Base-by-base conservation (phyloP, 2,329 filamentous ascomycete species). In the Raffaelea arxii region DNA sequence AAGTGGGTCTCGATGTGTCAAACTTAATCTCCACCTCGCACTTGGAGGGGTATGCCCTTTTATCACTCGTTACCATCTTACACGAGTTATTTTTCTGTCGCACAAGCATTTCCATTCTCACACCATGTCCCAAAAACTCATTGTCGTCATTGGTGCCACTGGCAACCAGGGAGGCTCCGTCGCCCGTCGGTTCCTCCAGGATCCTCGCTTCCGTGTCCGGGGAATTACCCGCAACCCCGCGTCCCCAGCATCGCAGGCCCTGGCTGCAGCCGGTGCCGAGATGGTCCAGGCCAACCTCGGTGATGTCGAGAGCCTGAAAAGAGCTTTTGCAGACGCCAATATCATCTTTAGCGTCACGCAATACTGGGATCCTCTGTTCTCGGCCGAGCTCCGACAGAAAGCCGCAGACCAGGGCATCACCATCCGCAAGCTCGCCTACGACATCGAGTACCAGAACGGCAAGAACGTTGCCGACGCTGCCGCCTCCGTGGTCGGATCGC, bases 401-500 rank as follows among this genome's bases (percentile, higher is more conserved):
- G 69, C 66, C 3, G 48, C 55, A 4, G 60, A 63, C 25, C 53
- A 58, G 12, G 69, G 66, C 5, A 57, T 72, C 16, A 65, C 62
- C 0, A 68, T 65, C 51, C 63, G 69, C 11, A 58, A 57, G 46
- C 69, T 65, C 49, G 69, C 69, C 1, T 74, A 71, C 49, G 62
- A 74, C 1, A 58, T 69, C 3, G 77, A 80, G 58, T 56, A 67
- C 7, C 61, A 62, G 14, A 70, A 78, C 45, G 74, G 75, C 0
- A 69, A 65, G 50, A 80, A 79, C 49, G 72, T 80, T 25, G 71
- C 66, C 3, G 69, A 77, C 50, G 75, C 74, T 0, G 75, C 74
- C 0, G 70, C 71, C 1, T 53, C 58, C 0, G 62, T 62, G 80
- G 57, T 84, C 79, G 40, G 72, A 62, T 42, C 78, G 70, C 56